These are phyloP conservation scores for Puya raimondii DNA, from an alignment of 176 grass and related monocot genomes.

Conservation along the genomic window DNA sequence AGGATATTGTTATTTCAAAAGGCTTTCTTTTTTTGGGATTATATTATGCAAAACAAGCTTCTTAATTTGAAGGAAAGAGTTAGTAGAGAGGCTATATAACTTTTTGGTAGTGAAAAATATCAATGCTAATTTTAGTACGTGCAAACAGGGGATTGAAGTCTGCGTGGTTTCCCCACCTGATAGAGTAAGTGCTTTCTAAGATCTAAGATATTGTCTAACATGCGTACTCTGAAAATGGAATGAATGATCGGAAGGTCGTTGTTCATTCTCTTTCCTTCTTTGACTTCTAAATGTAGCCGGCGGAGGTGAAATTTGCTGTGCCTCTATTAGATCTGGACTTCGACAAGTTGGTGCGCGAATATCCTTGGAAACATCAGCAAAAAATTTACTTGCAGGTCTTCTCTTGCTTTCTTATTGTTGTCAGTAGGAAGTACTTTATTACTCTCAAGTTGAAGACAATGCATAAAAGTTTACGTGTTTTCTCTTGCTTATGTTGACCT, in stretches of 20 bases:
- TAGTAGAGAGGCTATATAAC: too few relatives aligned
- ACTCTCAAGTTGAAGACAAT: too few relatives aligned
- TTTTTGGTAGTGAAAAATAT: background rate
- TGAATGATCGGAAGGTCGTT: background rate
- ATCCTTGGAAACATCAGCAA: constrained; percentile 76
- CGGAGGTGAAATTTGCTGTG: constrained; percentile 91
- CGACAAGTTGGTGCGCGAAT: constrained; percentile 61
- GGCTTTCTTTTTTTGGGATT: too few relatives aligned
- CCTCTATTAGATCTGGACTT: constrained; percentile 77
- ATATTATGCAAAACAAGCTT: too few relatives aligned
- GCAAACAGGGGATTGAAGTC: constrained; percentile 56
- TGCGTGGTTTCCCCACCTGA: constrained; percentile 36
- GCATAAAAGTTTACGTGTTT: too few relatives aligned
- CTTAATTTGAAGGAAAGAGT: too few relatives aligned
- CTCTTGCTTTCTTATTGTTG: background rate
- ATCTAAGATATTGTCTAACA: background rate
- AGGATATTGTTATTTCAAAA: too few relatives aligned
- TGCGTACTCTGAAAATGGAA: background rate
- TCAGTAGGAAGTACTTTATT: too few relatives aligned
- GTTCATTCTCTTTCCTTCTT: background rate
- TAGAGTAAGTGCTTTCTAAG: constrained; percentile 32
- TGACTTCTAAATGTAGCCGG: constrained; percentile 37
- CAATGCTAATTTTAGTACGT: background rate
- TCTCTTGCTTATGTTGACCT: too few relatives aligned
- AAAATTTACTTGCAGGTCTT: constrained; percentile 81